These are phyloP conservation scores for Gossypium gossypioides DNA, from an alignment of 441 rosid species.

Conservation along the genomic window DNA sequence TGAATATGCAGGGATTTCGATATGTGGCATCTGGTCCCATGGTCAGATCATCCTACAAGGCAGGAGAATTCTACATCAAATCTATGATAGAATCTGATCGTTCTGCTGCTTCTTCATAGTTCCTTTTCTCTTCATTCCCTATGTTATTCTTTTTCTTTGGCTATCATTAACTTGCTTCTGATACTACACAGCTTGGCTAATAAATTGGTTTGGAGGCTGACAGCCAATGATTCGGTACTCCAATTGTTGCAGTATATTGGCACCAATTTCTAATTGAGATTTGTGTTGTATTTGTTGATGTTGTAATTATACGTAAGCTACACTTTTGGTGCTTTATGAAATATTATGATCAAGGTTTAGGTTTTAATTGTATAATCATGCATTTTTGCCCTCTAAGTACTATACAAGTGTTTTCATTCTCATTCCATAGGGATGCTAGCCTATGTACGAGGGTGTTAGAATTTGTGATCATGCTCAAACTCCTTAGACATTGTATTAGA, in stretches of 20 bases:
- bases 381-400: neutral
- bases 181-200: neutral
- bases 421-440: neutral
- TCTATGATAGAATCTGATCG: slow-evolving; percentile 92
- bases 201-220: neutral
- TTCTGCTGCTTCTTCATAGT: slow-evolving; percentile 42
- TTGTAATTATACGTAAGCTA: neutral
- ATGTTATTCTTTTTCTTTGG: neutral
- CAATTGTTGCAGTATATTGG: neutral
- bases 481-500: neutral
- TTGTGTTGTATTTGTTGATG: neutral
- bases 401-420: neutral
- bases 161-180: neutral
- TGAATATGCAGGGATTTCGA: slow-evolving; percentile 52
- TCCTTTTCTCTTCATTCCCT: slow-evolving; percentile 22
- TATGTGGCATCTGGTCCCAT: slow-evolving; percentile 94
- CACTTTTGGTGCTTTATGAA: neutral
- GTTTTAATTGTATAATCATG: neutral
- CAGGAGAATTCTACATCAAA: slow-evolving; percentile 95
- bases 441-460: neutral
- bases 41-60: slow-evolving; percentile 99
- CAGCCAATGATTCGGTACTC: neutral
- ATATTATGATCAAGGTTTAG: neutral
- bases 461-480: neutral
- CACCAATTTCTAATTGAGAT: neutral